Base-by-base conservation (phyloP, 2,329 filamentous ascomycete species). In the Emergomyces pasteurianus region DNA sequence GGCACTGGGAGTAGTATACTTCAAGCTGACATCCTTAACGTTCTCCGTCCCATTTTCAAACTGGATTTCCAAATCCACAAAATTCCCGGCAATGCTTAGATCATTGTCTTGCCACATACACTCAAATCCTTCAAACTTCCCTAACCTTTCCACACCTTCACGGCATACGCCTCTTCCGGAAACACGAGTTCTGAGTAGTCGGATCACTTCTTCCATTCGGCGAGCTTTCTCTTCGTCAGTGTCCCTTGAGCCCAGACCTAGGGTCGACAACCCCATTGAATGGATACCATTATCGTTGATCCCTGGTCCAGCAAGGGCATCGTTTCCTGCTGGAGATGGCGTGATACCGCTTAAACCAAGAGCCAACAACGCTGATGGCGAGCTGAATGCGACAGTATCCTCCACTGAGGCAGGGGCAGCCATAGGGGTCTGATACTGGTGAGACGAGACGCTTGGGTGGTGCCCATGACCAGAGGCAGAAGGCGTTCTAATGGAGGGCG, bases 101-200 rank as follows among this genome's bases (percentile, higher is more conserved):
- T 72, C 74, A 49, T 78, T 73, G 18, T 78, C 75, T 63, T 78
- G 75, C 75, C 75, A 78, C 49, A 78, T 74, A 16, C 75, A 77
- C 57, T 77, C 75, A 38, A 79, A 77, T 1, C 75, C 76, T 61
- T 78, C 74, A 1, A 78, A 66, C 57, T 72, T 70, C 26, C 72
- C 74, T 26, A 78, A 59, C 56, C 75, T 69, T 62, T 79, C 75
- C 34, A 78, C 69, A 0, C 74, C 72, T 57, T 78, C 75, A 18
- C 77, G 69, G 58, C 74, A 76, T 34, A 78, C 71, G 1, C 76
- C 76, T 59, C 75, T 70, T 8, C 77, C 77, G 2, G 73, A 69
- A 7, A 78, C 72, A 1, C 74, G 71, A 18, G 71, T 68, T 40
- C 74, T 73, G 21, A 79, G 68, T 28, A 73, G 66, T 57, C 73